Evolutionary conservation across 768 basidiomycete genomes (phyloP).

Genomic region (Russula foetens): DNA sequence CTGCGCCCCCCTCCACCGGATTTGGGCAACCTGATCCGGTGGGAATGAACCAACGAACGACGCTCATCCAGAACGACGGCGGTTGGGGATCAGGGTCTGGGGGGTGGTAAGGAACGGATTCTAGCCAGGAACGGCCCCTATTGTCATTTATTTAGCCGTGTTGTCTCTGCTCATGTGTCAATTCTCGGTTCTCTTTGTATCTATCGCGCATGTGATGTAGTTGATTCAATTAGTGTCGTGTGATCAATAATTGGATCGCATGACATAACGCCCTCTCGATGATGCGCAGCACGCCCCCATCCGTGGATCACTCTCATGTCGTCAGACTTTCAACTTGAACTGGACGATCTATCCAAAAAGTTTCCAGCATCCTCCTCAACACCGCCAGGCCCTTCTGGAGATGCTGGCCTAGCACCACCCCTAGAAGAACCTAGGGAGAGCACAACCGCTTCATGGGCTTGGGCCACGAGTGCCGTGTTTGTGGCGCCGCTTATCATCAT

Average conservation of each 20-base stretch:
- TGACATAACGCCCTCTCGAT: neutral
- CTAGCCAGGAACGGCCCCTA: slow-evolving; percentile 8
- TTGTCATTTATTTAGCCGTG: slow-evolving; percentile 18
- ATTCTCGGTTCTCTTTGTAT: neutral
- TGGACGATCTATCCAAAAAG: slow-evolving; percentile 31
- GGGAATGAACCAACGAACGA: slow-evolving; percentile 59
- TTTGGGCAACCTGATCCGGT: slow-evolving; percentile 39
- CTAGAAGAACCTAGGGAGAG: slow-evolving; percentile 4
- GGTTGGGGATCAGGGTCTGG: slow-evolving; percentile 30
- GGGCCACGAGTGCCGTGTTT: slow-evolving; percentile 17
- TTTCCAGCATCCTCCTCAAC: neutral
- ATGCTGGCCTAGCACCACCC: neutral
- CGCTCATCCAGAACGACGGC: slow-evolving; percentile 48
- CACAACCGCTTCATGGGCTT: slow-evolving; percentile 14
- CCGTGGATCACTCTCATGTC: slow-evolving; percentile 1
- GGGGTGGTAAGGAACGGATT: slow-evolving; percentile 24
- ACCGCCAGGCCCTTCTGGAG: neutral
- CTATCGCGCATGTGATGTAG: slow-evolving; percentile 3
- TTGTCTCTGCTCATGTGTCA: slow-evolving; percentile 1
- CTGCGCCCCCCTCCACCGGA: slow-evolving; percentile 35
- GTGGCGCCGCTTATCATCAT: neutral
- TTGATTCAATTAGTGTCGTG: slow-evolving; percentile 1
- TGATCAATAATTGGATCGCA: neutral
- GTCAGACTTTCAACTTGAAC: slow-evolving; percentile 33
- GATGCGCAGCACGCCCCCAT: neutral